Percentiles rank a stretch among this genome's conserved stretches.
phyloP scores from a whole-genome alignment of 805 yeast genomes.

The Cephaloascus fragrans region DNA sequence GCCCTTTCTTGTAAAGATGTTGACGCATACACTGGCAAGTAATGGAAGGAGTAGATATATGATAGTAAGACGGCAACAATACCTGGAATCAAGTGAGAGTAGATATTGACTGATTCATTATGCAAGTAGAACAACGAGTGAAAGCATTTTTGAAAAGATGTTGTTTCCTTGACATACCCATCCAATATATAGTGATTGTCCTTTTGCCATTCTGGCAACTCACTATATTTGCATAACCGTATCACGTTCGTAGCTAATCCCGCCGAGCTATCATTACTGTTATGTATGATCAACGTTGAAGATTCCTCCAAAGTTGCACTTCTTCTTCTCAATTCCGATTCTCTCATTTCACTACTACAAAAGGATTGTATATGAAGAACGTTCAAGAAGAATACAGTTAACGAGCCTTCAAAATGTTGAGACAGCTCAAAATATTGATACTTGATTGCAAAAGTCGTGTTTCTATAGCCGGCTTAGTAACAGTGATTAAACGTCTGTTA shows the following conservation, averaged over 20 bases:
- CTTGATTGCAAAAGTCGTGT: too few species aligned
- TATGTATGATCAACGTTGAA: too few species aligned
- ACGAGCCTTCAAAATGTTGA: too few species aligned
- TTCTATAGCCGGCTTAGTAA: too few species aligned
- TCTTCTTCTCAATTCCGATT: too few species aligned
- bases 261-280: too few species aligned
- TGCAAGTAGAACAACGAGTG: conserved; percentile 45
- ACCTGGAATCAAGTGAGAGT: conserved; percentile 50
- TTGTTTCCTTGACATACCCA: conserved; percentile 55
- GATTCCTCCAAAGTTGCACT: too few species aligned
- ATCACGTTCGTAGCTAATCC: not conserved
- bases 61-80: conserved; percentile 12
- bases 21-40: conserved; percentile 13
- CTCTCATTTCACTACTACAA: too few species aligned
- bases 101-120: conserved; percentile 67
- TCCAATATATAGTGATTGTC: conserved; percentile 59
- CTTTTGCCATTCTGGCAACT: conserved; percentile 62
- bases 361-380: too few species aligned
- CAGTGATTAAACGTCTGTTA: too few species aligned
- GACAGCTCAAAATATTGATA: too few species aligned
- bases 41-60: conserved; percentile 13
- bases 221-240: conserved; percentile 32
- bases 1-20: conserved; percentile 30
- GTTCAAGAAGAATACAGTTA: too few species aligned
- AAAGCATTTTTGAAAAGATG: conserved; percentile 34